Conservation (phyloP, 2,329 filamentous ascomycete genomes). For the Cladosporium halotolerans region DNA sequence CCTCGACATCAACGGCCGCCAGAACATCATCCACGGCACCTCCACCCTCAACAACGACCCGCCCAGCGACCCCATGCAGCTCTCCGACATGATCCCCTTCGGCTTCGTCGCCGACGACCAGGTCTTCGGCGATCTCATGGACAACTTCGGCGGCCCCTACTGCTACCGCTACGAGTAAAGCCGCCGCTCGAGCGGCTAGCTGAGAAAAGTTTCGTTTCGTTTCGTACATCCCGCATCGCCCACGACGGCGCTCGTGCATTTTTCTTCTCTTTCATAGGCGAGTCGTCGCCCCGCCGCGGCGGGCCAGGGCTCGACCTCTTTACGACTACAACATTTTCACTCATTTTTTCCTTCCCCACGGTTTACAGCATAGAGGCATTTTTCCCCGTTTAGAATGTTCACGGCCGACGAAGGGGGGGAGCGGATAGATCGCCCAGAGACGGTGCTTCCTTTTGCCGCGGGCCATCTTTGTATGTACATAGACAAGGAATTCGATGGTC, state of each 20-base stretch:
- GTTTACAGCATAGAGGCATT: not conserved
- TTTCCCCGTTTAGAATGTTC: too few relatives aligned
- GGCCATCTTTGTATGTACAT: too few relatives aligned
- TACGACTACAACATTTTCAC: slow-evolving; percentile 5
- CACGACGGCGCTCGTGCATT: slow-evolving; percentile 2
- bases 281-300: too few relatives aligned
- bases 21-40: slow-evolving; percentile 35
- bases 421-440: too few relatives aligned
- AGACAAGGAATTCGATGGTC: too few relatives aligned
- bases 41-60: slow-evolving; percentile 40
- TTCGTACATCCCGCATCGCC: slow-evolving; percentile 6
- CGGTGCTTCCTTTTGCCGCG: too few relatives aligned
- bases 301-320: not conserved
- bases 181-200: not conserved
- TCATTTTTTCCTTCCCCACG: not conserved
- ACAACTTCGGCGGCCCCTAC: slow-evolving; percentile 13
- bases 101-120: slow-evolving; percentile 12
- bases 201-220: not conserved
- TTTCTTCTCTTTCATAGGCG: not conserved
- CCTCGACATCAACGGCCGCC: slow-evolving; percentile 31
- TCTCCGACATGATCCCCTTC: slow-evolving; percentile 33
- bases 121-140: slow-evolving; percentile 12
- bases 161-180: slow-evolving; percentile 14
- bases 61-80: slow-evolving; percentile 36
- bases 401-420: not conserved